These are phyloP conservation scores for Fraxinus velutina DNA, from an alignment of 305 asterid species.

Conservation along the genomic window DNA sequence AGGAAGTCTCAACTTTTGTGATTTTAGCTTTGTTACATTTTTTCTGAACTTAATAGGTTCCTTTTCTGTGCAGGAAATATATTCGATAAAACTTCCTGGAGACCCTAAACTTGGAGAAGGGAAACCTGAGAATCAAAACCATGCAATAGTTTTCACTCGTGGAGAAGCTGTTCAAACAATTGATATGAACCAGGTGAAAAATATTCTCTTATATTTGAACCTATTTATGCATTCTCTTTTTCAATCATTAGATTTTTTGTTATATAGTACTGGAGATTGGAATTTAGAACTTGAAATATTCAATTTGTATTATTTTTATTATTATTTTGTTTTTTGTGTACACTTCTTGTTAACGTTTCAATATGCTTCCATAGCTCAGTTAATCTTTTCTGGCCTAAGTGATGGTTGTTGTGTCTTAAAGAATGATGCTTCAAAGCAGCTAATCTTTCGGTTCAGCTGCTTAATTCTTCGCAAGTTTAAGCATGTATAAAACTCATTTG, in stretches of 20 bases:
- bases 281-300: neutral
- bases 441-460: neutral
- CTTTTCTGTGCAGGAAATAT: conserved; percentile 62
- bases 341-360: neutral
- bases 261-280: neutral
- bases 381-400: neutral
- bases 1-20: conserved; percentile 5
- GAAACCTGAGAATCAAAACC: conserved; percentile 96
- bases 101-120: conserved; percentile 99
- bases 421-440: neutral
- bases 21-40: conserved; percentile 6
- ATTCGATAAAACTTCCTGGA: conserved; percentile 92
- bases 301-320: no score
- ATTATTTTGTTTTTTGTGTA: neutral
- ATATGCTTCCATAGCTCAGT: neutral
- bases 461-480: neutral
- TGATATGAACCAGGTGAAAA: conserved; percentile 91
- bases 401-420: neutral
- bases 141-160: conserved; percentile 87
- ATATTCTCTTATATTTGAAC: neutral
- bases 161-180: conserved; percentile 97
- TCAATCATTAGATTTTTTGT: neutral
- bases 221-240: neutral
- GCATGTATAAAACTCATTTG: neutral
- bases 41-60: conserved; percentile 12